Evolutionary conservation across 345 rosid species (phyloP), one percentile per base, ranked within the genome.

Genomic region (Rhizophora mangle): DNA sequence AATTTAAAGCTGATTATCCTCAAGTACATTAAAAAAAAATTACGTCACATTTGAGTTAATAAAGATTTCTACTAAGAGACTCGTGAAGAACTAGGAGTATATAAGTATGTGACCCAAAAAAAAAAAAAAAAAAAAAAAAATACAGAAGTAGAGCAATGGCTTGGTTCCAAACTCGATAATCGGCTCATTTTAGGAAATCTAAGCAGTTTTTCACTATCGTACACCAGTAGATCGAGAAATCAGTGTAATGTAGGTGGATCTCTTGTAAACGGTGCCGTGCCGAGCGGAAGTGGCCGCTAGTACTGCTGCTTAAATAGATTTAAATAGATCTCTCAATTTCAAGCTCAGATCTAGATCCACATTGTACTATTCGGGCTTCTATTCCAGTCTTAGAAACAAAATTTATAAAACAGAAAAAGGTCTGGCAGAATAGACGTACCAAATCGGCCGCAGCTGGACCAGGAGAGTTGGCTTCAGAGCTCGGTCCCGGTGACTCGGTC

Each of bases 371-470:
- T 4, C 29, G 62, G 47, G 39, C 64, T 15, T 3, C 30, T 10
- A 5, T 10, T 56, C 1, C 22, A 21, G 15, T 18, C 26, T 22
- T 13, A 55, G 9, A 22, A 22, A 55, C 19, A 13, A 55, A 55
- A 7, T 22, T n/a, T 55, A 8, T 2, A 26, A 55, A 55, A 55
- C 27, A 9, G 30, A 56, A 1, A 56, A 27, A 24, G 1, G 60
- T 30, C 4, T 6, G 18, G 37, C 32, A 43, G 15, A 43, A 13
- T 43, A 10, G 9, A 54, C 77, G 29, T 74, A 56, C 60, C 60
- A 9, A 65, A 51, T 82, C 85, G 21, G 72, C 65, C 39, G 67
- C 68, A 20, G 73, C 4, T 2, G 96, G 92, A 36, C 88, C 88
- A 9, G 96, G 96, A 67, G 96, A 76, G 21, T 27, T 16, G 1